Evolutionary conservation across 176 grass and related monocot species (phyloP).

Genomic region (Secale cereale): DNA sequence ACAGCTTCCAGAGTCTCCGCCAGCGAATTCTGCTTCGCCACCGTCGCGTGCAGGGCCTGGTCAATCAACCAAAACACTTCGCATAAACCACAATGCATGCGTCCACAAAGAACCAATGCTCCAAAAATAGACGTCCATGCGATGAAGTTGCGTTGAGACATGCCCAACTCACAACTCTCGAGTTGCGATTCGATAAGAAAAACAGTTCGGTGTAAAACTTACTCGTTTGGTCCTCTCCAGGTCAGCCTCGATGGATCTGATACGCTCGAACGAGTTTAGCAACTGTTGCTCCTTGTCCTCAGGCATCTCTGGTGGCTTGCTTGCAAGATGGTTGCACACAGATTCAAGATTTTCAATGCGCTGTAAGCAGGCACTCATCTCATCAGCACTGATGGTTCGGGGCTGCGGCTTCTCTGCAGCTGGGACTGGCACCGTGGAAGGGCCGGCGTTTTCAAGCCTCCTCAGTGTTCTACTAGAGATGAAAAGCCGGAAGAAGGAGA

Average conservation of each 20-base stretch:
- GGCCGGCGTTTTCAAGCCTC: slow-evolving; percentile 36
- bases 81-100: neutral
- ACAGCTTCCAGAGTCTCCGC: slow-evolving; percentile 69
- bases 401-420: slow-evolving; percentile 13
- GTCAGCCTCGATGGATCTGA: slow-evolving; percentile 83
- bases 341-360: slow-evolving; percentile 72
- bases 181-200: neutral
- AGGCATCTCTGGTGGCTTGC: slow-evolving; percentile 61
- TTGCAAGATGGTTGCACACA: slow-evolving; percentile 64
- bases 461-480: slow-evolving; percentile 35
- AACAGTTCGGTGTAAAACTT: neutral
- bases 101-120: neutral
- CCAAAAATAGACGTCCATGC: neutral
- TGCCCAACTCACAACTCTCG: neutral
- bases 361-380: slow-evolving; percentile 48
- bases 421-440: neutral
- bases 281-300: slow-evolving; percentile 67
- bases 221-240: slow-evolving; percentile 73
- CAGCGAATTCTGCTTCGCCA: slow-evolving; percentile 57
- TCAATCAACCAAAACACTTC: neutral
- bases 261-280: slow-evolving; percentile 77
- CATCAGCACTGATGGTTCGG: slow-evolving; percentile 19
- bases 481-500: slow-evolving; percentile 46
- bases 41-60: slow-evolving; percentile 48
- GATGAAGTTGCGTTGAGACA: too few relatives aligned